Percentiles rank a stretch among this genome's conserved stretches.
These are phyloP conservation scores for Juglanconis sp. DNA, from an alignment of 2,329 filamentous ascomycete genomes.

Conservation along the genomic window DNA sequence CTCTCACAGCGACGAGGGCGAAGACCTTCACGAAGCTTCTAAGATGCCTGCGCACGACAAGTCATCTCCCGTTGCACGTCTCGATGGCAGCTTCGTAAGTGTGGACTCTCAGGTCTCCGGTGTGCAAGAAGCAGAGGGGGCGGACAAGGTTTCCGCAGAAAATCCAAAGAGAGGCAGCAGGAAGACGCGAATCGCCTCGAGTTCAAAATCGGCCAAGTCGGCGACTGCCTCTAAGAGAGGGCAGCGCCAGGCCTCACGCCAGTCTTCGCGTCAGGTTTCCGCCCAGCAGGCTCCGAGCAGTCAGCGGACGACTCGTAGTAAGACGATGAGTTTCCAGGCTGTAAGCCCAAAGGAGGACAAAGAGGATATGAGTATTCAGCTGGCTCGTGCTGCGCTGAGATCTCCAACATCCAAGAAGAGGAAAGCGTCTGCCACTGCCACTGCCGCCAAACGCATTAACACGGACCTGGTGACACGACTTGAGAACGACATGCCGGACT, in stretches of 20 bases:
- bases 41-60: background rate
- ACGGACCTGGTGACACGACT: constrained; percentile 44
- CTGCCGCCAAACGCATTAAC: constrained; percentile 32
- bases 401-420: constrained; percentile 27
- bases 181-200: background rate
- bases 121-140: constrained; percentile 1
- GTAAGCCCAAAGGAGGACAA: constrained; percentile 17
- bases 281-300: constrained; percentile 6
- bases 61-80: background rate
- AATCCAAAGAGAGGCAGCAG: constrained; percentile 4
- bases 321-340: constrained; percentile 17
- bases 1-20: background rate
- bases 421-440: constrained; percentile 1
- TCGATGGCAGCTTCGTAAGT: constrained; percentile 9
- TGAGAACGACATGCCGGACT: constrained; percentile 50
- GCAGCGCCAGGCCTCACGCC: constrained; percentile 3
- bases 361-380: constrained; percentile 26
- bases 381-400: constrained; percentile 29
- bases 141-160: background rate
- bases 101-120: constrained; percentile 11
- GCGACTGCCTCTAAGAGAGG: background rate
- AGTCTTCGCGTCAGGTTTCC: background rate
- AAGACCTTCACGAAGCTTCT: constrained; percentile 8
- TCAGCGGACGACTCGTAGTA: constrained; percentile 17
- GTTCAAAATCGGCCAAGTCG: background rate